Conservation (phyloP, 164 flowering plant genomes). For the Litsea cubeba region DNA sequence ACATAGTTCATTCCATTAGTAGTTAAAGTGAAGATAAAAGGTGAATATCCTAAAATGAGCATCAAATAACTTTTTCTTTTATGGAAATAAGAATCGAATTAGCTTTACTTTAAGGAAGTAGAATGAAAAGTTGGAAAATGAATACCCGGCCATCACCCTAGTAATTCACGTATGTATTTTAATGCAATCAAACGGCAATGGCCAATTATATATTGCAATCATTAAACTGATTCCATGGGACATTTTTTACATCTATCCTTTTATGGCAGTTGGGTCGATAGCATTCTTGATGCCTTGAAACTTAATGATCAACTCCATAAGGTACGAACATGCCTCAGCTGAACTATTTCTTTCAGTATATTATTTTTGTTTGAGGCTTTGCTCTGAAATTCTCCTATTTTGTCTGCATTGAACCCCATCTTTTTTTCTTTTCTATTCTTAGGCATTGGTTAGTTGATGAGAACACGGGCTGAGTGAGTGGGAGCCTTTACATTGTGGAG, state of each 20-base stretch:
- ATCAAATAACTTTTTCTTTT: too few relatives aligned
- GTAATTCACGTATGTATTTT: background rate
- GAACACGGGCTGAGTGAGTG: too few relatives aligned
- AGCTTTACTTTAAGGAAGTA: too few relatives aligned
- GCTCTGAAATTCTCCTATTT: background rate
- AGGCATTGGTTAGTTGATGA: constrained; percentile 26
- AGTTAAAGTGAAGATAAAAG: too few relatives aligned
- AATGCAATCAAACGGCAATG: background rate
- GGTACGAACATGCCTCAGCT: constrained; percentile 14
- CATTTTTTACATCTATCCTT: constrained; percentile 3
- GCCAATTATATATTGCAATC: background rate
- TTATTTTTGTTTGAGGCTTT: background rate
- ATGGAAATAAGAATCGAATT: too few relatives aligned
- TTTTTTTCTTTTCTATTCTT: constrained; percentile 4
- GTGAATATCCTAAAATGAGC: too few relatives aligned
- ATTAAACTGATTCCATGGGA: background rate
- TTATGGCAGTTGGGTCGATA: constrained; percentile 67
- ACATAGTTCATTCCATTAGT: too few relatives aligned
- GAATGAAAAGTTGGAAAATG: too few relatives aligned
- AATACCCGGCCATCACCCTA: too few relatives aligned
- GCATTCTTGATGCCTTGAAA: constrained; percentile 73
- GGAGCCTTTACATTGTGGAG: too few relatives aligned
- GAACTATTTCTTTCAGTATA: background rate
- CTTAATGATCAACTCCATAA: constrained; percentile 36
- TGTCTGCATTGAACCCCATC: constrained; percentile 1